Base-by-base conservation (phyloP, 2,329 filamentous ascomycete species). In the Cryphonectria carpinicola region DNA sequence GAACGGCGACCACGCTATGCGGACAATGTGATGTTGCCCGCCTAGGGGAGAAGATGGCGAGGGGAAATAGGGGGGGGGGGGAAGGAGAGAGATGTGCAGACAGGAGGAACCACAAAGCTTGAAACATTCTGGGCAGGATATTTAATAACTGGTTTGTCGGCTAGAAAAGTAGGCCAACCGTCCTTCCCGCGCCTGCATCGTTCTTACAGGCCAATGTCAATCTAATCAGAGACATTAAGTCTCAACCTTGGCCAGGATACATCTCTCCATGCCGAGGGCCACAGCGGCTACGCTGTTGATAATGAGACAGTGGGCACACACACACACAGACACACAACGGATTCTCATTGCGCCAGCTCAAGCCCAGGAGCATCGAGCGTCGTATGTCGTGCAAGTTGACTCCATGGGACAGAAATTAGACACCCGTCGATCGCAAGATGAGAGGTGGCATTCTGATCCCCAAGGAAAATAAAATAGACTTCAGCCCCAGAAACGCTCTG, bases 291-390 rank as follows among this genome's bases (percentile, higher is more conserved):
- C 39, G 61, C 61, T 64, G 52, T 58, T 60, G 52, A 32, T 66
- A 54, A 66, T 66, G 65, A 66, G 65, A 66, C 65, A 66, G 25
- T 49, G 22, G 41, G 25, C 41, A 32, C 62, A 28, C 41, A 64
- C 52, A 56, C 14, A 56, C 13, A 28, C n/a, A 28, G n/a, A 28
- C 52, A n/a, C 52, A 14, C n/a, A 28, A 37, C 7, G 6, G 37
- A 37, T 3, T 13, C 37, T 11, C 19, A 39, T 6, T 6, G 58
- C 58, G 8, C 61, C 61, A 64, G 39, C 61, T 28, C n/a, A 17
- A 64, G n/a, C 37, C 37, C 37, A 4, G 65, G 37, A 43, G 52
- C 39, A 70, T 32, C 52, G 49, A 49, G 39, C 52, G 66, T 56
- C 19, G 43, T 61, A 68, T 61, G 43, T 56, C n/a, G 56, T 49